phyloP scores from a whole-genome alignment of 2,329 filamentous ascomycete species.

The Neopestalotiopsis rosae region DNA sequence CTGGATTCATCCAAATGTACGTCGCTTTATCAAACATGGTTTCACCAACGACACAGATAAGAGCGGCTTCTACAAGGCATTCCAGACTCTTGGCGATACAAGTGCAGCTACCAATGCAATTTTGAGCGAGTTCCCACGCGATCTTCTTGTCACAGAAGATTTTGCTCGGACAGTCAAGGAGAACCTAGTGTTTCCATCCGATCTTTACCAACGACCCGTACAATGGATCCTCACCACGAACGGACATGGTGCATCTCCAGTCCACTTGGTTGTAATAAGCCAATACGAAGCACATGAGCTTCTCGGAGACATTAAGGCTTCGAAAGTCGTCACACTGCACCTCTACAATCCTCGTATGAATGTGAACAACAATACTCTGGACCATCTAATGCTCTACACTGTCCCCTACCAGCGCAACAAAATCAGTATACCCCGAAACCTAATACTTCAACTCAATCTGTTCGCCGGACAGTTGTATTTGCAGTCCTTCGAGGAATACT shows the following conservation, averaged over 20 bases:
- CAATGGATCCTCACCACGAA: neutral
- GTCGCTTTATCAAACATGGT: conserved; percentile 45
- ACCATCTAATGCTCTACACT: conserved; percentile 51
- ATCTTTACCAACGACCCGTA: neutral
- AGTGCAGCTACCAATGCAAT: conserved; percentile 43
- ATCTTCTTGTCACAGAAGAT: conserved; percentile 25
- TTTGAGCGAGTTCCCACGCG: conserved; percentile 40
- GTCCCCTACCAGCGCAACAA: neutral
- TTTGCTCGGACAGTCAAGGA: conserved; percentile 23
- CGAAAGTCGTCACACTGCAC: conserved; percentile 47
- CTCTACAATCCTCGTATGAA: conserved; percentile 55
- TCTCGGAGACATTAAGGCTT: conserved; percentile 42
- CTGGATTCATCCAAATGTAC: conserved; percentile 47
- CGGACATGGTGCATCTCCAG: neutral
- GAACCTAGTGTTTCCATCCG: neutral
- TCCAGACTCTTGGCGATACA: conserved; percentile 41
- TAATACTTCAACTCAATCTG: conserved; percentile 59
- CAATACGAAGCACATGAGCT: conserved; percentile 64
- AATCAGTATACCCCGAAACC: conserved; percentile 33
- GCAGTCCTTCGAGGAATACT: neutral
- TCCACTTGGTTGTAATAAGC: conserved; percentile 60
- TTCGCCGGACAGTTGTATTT: conserved; percentile 64
- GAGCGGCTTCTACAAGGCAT: neutral
- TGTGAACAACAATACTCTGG: conserved; percentile 43
- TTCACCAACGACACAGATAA: neutral